Base-by-base conservation (phyloP, 1,139 yeast genomes). In the Geotrichum cucujoidarum region DNA sequence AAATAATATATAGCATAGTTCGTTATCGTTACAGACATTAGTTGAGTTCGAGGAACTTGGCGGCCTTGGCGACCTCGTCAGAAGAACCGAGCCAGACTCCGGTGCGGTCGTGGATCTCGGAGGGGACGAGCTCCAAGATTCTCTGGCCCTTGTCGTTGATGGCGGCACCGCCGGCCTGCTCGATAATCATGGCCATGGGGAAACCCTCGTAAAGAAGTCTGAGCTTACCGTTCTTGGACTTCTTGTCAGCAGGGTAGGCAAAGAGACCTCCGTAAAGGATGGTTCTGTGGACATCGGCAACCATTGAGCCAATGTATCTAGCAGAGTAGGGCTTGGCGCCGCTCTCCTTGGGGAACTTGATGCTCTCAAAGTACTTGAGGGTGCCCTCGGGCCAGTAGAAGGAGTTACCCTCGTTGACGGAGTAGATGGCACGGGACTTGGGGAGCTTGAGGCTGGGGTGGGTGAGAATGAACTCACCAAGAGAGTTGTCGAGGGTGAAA, bases 251-350 rank as follows among this genome's bases (percentile, higher is more conserved):
- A 30, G 98, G 98, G 67, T 92, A 92, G n/a, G 95, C 85, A 62
- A 90, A 92, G 52, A 92, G 71, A 36, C 98, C 98, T 45, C 98
- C 98, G 65, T 92, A 92, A 52, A 92, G 77, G 59, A 92, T 76
- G 31, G 98, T 92, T 72, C 98, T 83, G 72, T 92, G 98, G 58
- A 92, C 90, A 71, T 92, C 98, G 34, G 97, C 97, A 56, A 92
- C 98, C 98, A 92, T 92, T 39, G 97, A 88, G 42, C 98, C 98
- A 63, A 92, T 83, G 70, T 92, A 92, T 66, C 98, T 79, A 4
- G 97, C 95, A 53, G 89, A 77, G 71, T 90, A 92, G 25, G 97
- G 97, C 71, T 89, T 89, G 55, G 66, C 61, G 42, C 78, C 80
- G 34, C 71, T 77, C 62, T 82, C 83, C n/a, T n/a, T n/a, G 30